Conservation (phyloP, 345 rosid genomes). For the Schrenkiella parvula region DNA sequence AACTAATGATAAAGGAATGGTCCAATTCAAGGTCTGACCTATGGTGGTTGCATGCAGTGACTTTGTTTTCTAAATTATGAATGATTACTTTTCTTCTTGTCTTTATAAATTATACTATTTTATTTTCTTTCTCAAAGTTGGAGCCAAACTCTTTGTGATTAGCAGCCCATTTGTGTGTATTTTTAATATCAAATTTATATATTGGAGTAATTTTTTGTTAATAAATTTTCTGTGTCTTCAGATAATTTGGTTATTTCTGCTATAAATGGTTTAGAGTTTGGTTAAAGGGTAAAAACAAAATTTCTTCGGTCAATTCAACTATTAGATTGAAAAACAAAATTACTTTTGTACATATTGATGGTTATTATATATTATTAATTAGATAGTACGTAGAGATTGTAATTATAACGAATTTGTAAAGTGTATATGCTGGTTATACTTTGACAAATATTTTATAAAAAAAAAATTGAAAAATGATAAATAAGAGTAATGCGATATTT, state of each 20-base stretch:
- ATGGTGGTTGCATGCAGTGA: conserved; percentile 21
- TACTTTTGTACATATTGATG: not conserved
- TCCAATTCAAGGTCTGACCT: conserved; percentile 30
- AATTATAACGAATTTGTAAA: not conserved
- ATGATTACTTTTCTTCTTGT: conserved; percentile 28
- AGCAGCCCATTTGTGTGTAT: conserved; percentile 10
- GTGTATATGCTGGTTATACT: not conserved
- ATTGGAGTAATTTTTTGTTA: not conserved
- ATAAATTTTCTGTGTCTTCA: not conserved
- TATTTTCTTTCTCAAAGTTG: conserved; percentile 13
- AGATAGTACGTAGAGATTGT: not conserved
- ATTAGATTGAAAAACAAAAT: not conserved
- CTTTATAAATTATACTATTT: conserved; percentile 23
- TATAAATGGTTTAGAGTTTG: not conserved
- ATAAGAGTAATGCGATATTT: conserved; percentile 3
- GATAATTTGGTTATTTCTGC: not conserved
- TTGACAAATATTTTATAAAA: not conserved
- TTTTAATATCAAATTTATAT: not conserved
- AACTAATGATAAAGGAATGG: not conserved
- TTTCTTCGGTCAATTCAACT: not conserved
- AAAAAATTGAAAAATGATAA: not conserved
- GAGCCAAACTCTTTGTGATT: conserved; percentile 17
- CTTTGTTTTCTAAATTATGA: conserved; percentile 1
- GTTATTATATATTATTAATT: not conserved
- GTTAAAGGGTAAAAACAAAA: not conserved